A percentile compares a stretch with the other conserved stretches of the same genome.
These are phyloP conservation scores for Acorus calamus DNA, from an alignment of 106 monocot genomes.

Conservation along the genomic window DNA sequence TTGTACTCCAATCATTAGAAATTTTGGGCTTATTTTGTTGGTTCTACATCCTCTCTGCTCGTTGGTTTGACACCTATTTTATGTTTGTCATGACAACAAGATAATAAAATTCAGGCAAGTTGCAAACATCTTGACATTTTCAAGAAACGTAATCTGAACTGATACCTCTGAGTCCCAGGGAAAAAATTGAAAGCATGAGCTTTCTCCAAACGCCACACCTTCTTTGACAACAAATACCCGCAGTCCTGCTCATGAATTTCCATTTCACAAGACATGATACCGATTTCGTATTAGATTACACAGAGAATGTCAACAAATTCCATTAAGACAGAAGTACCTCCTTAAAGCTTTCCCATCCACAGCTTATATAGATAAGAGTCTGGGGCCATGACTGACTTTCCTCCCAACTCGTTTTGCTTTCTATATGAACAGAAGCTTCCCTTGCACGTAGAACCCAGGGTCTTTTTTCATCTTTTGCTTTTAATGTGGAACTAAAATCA, in stretches of 20 bases:
- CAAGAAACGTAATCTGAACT: not conserved
- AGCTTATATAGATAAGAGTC: constrained; percentile 93
- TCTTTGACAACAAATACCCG: constrained; percentile 42
- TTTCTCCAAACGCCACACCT: constrained; percentile 85
- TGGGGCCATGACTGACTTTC: constrained; percentile 53
- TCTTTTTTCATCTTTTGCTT: constrained; percentile 81
- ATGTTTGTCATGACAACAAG: no score
- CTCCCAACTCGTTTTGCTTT: constrained; percentile 50
- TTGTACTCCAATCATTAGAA: no score
- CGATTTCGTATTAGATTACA: not conserved
- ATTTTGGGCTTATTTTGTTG: no score
- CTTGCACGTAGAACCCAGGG: constrained; percentile 93
- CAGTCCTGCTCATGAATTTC: constrained; percentile 51
- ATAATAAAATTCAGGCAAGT: no score
- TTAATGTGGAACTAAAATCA: constrained; percentile 38
- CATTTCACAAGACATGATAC: no score
- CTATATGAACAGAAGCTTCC: constrained; percentile 73
- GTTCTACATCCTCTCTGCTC: no score
- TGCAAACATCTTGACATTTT: no score
- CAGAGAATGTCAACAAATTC: not conserved
- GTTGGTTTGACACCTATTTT: no score
- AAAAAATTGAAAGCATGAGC: constrained; percentile 98
- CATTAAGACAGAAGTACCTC: constrained; percentile 37
- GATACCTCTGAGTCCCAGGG: constrained; percentile 92
- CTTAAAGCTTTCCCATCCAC: constrained; percentile 97